Evolutionary conservation across 2,329 filamentous ascomycete genomes (phyloP).

Genomic region (Fusarium aywerte): DNA sequence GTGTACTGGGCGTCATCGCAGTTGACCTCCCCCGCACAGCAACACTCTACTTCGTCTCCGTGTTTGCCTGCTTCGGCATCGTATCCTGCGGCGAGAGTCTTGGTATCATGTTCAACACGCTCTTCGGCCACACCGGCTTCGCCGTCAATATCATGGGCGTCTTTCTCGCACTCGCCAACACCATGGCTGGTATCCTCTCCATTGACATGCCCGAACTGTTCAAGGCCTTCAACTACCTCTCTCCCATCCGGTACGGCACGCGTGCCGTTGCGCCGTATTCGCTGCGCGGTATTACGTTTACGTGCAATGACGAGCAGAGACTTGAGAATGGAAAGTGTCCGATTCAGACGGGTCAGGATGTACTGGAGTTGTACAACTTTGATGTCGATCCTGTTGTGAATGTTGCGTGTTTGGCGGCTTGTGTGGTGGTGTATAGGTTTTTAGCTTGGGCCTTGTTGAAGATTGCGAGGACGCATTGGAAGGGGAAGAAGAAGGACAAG

Average conservation of each 20-base stretch:
- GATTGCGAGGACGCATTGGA: slow-evolving; percentile 65
- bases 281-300: slow-evolving; percentile 69
- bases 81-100: slow-evolving; percentile 79
- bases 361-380: slow-evolving; percentile 73
- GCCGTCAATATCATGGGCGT: slow-evolving; percentile 78
- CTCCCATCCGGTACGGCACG: slow-evolving; percentile 75
- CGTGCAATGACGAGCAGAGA: slow-evolving; percentile 69
- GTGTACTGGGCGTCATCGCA: slow-evolving; percentile 70
- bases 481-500: slow-evolving; percentile 45
- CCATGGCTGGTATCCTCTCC: slow-evolving; percentile 77
- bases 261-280: slow-evolving; percentile 75
- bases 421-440: slow-evolving; percentile 72
- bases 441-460: slow-evolving; percentile 70
- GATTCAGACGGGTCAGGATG: slow-evolving; percentile 73
- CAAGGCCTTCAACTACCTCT: slow-evolving; percentile 75
- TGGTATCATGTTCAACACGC: slow-evolving; percentile 83
- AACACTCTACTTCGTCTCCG: slow-evolving; percentile 73
- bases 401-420: slow-evolving; percentile 70
- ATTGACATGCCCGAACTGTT: slow-evolving; percentile 75
- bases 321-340: slow-evolving; percentile 71
- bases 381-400: slow-evolving; percentile 70
- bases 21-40: slow-evolving; percentile 71
- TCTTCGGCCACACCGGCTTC: slow-evolving; percentile 79
- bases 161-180: slow-evolving; percentile 74
- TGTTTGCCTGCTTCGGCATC: slow-evolving; percentile 77